Evolutionary conservation across 2,329 filamentous ascomycete species (phyloP).

Genomic region (Colletotrichum sp.): DNA sequence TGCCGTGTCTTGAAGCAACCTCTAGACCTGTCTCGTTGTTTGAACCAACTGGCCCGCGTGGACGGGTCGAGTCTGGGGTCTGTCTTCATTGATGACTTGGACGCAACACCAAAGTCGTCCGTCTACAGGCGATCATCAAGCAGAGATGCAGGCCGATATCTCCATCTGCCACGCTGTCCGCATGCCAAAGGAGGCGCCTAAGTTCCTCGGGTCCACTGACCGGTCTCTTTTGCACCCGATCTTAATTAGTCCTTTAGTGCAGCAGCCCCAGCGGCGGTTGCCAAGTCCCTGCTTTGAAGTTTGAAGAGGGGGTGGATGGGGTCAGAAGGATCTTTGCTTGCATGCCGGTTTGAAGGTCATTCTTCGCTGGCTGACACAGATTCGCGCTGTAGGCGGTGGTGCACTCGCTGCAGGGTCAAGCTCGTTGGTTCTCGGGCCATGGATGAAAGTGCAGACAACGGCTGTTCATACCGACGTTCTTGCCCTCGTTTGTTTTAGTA

Average conservation of each 20-base stretch:
- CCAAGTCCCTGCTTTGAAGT: neutral
- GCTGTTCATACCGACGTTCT: neutral
- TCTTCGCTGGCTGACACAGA: neutral
- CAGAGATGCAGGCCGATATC: neutral
- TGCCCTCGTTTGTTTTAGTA: neutral
- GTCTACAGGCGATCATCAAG: neutral
- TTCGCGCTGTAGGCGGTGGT: neutral
- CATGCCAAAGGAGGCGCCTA: conserved; percentile 5
- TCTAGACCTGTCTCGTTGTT: neutral
- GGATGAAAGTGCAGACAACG: neutral
- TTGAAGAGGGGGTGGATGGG: neutral
- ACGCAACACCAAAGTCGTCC: neutral
- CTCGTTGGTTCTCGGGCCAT: neutral
- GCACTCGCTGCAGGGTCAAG: neutral
- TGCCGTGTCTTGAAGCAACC: neutral
- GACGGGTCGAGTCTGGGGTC: neutral
- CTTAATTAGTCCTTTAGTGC: neutral
- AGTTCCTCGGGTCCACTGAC: neutral
- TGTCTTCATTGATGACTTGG: neutral
- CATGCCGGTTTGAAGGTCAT: neutral
- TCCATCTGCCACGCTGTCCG: neutral
- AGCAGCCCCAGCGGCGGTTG: neutral
- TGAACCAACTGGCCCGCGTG: neutral
- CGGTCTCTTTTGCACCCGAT: neutral
- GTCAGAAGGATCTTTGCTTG: neutral